A percentile compares a stretch with the other conserved stretches of the same genome.
phyloP scores from a whole-genome alignment of 495 filamentous ascomycete species.

The Beverwykella pulmonaria region DNA sequence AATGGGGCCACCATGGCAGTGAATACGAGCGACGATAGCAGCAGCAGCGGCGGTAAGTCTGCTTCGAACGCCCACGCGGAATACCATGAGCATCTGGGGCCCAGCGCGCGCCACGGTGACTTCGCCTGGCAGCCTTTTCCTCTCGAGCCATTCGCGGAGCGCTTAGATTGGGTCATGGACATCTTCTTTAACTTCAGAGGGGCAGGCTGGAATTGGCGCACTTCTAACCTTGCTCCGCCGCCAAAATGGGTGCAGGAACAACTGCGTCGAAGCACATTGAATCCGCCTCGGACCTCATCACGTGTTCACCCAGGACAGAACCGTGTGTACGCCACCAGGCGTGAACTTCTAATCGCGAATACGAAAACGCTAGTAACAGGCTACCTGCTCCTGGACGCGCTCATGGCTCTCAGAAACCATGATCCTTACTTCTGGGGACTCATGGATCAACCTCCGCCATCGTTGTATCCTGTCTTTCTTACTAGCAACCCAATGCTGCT shows the following conservation, averaged over 20 bases:
- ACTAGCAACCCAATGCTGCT: constrained; percentile 45
- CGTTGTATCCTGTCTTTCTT: constrained; percentile 49
- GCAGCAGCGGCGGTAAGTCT: background rate
- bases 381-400: constrained; percentile 67
- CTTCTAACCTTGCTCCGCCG: constrained; percentile 60
- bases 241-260: constrained; percentile 54
- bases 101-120: constrained; percentile 22
- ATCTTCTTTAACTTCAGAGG: constrained; percentile 70
- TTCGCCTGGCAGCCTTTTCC: constrained; percentile 76
- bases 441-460: constrained; percentile 51
- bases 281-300: constrained; percentile 32
- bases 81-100: constrained; percentile 16
- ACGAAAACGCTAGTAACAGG: constrained; percentile 52
- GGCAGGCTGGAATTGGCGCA: constrained; percentile 77
- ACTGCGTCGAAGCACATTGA: constrained; percentile 42
- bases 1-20: too few relatives aligned
- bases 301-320: constrained; percentile 24
- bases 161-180: constrained; percentile 73
- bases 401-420: constrained; percentile 65
- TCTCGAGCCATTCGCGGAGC: constrained; percentile 54
- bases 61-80: background rate
- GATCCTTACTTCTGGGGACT: constrained; percentile 74
- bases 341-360: constrained; percentile 53
- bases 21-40: too few relatives aligned
- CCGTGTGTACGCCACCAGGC: constrained; percentile 47